These are phyloP conservation scores for Fusarium equiseti DNA, from an alignment of 2,329 filamentous ascomycete genomes.

Conservation along the genomic window DNA sequence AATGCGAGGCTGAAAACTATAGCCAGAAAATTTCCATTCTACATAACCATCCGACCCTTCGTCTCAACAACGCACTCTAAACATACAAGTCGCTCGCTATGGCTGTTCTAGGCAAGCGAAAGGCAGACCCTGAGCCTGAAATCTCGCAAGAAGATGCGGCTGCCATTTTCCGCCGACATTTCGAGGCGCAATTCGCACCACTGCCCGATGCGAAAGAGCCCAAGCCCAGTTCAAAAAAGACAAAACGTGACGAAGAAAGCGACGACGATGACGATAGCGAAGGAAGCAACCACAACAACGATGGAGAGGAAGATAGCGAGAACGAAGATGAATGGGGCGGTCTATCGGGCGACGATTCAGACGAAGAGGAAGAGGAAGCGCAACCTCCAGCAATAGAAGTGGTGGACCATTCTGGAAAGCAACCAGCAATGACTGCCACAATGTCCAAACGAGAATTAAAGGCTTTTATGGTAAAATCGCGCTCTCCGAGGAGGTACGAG, in stretches of 20 bases:
- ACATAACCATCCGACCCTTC: conserved; percentile 6
- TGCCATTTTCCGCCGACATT: conserved; percentile 84
- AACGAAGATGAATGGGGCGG: conserved; percentile 48
- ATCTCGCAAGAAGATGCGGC: conserved; percentile 68
- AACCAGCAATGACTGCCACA: conserved; percentile 53
- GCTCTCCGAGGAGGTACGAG: not conserved
- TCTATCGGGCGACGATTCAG: conserved; percentile 45
- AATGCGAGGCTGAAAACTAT: conserved; percentile 42
- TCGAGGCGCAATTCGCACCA: conserved; percentile 89
- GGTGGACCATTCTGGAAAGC: conserved; percentile 67
- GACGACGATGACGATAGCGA: conserved; percentile 54
- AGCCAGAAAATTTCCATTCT: conserved; percentile 36
- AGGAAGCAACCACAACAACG: conserved; percentile 46
- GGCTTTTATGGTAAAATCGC: conserved; percentile 75
- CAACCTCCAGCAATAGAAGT: conserved; percentile 64
- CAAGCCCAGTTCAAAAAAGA: conserved; percentile 45
- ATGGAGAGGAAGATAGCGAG: conserved; percentile 38
- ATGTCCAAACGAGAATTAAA: conserved; percentile 79
- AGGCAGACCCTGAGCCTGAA: conserved; percentile 50
- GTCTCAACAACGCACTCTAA: conserved; percentile 5
- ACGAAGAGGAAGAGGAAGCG: conserved; percentile 43
- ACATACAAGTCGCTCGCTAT: conserved; percentile 47
- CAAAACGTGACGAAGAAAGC: conserved; percentile 43
- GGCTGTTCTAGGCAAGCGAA: conserved; percentile 64
- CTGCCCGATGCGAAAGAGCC: conserved; percentile 58